Evolutionary conservation across 2,329 filamentous ascomycete species (phyloP).

Genomic region (Fusarium sp.): DNA sequence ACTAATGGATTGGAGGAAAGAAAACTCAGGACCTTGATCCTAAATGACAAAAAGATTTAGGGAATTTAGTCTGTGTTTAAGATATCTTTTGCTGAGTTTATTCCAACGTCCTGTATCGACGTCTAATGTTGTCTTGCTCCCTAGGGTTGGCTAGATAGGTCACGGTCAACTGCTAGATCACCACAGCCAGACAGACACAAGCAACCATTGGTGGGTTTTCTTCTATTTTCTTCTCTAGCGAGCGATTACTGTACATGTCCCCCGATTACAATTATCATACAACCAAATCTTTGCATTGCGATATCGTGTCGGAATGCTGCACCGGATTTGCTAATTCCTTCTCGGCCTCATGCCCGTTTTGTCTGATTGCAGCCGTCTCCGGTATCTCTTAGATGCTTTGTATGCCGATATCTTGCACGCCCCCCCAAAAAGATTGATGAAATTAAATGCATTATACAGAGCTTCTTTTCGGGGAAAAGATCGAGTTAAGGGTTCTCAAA

Average conservation of each 20-base stretch:
- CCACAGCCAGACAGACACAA: background rate
- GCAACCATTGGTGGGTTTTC: background rate
- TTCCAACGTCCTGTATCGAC: background rate
- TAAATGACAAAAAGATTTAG: background rate
- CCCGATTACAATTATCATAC: background rate
- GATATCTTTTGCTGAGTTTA: background rate
- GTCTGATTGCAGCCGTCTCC: background rate
- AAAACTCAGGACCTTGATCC: too few species aligned
- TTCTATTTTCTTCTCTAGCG: background rate
- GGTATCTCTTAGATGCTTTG: background rate
- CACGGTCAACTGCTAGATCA: background rate
- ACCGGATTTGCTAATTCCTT: background rate
- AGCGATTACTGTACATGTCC: constrained; percentile 1
- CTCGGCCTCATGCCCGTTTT: background rate
- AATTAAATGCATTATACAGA: background rate
- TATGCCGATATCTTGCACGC: background rate
- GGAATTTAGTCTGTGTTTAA: background rate
- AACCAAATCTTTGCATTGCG: background rate
- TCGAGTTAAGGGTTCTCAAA: background rate
- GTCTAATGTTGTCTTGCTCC: too few species aligned
- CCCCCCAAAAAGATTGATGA: background rate
- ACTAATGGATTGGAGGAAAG: too few species aligned
- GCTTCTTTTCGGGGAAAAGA: background rate
- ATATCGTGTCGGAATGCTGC: background rate
- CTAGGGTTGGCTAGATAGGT: background rate